phyloP scores from a whole-genome alignment of 2,329 filamentous ascomycete species.

The Aspergillus fumigatiaffinis region DNA sequence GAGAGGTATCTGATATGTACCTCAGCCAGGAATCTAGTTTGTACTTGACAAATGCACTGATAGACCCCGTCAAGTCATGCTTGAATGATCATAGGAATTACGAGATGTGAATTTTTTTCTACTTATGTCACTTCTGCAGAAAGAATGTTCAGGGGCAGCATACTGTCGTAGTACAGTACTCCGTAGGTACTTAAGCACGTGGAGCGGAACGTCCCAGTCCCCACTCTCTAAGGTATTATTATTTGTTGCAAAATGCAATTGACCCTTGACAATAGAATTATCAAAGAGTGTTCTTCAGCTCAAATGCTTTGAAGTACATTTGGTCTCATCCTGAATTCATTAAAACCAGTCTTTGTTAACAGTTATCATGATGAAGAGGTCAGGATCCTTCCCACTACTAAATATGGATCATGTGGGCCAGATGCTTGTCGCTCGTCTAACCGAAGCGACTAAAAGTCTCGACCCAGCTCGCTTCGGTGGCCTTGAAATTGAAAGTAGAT shows the following conservation, averaged over 20 bases:
- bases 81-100: too few relatives aligned
- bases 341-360: not conserved
- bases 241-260: not conserved
- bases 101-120: too few relatives aligned
- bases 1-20: too few relatives aligned
- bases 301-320: not conserved
- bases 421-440: slow-evolving; percentile 5
- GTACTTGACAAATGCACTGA: too few relatives aligned
- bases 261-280: not conserved
- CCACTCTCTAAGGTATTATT: not conserved
- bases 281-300: not conserved
- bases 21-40: too few relatives aligned
- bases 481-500: not conserved
- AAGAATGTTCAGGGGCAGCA: too few relatives aligned
- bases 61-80: too few relatives aligned
- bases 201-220: not conserved
- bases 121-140: too few relatives aligned
- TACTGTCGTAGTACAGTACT: too few relatives aligned
- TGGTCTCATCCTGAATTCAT: not conserved
- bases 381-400: not conserved
- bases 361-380: not conserved
- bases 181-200: not conserved
- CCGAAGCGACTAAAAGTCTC: slow-evolving; percentile 10
- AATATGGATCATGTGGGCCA: not conserved
- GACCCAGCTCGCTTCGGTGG: not conserved